Conservation (phyloP, 179 eudicot genomes). For the Heliamphora pulchella region DNA sequence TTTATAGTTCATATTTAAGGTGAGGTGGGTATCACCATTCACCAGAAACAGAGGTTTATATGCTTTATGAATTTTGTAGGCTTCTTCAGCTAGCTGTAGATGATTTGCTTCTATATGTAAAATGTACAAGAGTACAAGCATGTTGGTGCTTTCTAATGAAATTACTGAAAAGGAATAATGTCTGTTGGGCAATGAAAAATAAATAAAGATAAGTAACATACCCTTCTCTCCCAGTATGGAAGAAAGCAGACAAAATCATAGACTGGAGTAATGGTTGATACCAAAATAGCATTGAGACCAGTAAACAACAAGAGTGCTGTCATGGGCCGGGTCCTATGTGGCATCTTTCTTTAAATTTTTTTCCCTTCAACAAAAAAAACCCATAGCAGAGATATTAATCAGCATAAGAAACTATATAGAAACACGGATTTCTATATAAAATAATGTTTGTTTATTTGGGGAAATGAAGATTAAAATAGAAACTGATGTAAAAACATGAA, state of each 20-base stretch:
- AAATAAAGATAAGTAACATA: conserved; percentile 21
- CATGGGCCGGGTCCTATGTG: conserved; percentile 55
- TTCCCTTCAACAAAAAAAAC: background rate
- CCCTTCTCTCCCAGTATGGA: conserved; percentile 71
- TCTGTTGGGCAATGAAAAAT: background rate
- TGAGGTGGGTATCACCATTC: background rate
- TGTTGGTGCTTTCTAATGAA: background rate
- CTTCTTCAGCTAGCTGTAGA: background rate
- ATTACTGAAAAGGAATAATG: background rate
- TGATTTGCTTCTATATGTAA: background rate
- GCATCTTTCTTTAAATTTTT: conserved; percentile 31
- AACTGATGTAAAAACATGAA: no score
- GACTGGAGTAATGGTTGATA: conserved; percentile 53
- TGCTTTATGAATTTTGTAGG: background rate
- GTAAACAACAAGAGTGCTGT: conserved; percentile 47
- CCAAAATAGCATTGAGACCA: conserved; percentile 46
- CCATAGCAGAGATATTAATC: background rate
- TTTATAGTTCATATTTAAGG: background rate
- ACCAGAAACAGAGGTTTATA: background rate
- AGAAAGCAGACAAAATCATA: conserved; percentile 59
- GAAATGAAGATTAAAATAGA: no score
- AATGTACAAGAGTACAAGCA: background rate
- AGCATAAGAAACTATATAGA: background rate
- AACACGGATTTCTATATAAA: no score
- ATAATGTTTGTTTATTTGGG: no score